Percentiles rank a stretch among this genome's conserved stretches.
phyloP scores from a whole-genome alignment of 2,329 filamentous ascomycete species.

The Cercospora sp. region DNA sequence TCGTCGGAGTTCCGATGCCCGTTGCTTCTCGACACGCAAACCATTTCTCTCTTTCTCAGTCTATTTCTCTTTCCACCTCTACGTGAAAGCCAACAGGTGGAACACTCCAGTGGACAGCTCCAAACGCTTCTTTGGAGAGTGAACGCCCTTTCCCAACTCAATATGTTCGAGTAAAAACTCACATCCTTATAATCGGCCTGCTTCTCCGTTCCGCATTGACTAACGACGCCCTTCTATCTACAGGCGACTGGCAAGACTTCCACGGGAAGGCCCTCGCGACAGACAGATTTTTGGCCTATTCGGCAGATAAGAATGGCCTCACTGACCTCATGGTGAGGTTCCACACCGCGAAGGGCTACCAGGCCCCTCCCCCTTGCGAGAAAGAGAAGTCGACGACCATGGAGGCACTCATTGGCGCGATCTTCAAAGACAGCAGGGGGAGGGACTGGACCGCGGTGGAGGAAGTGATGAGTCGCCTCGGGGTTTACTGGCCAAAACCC shows the following conservation, averaged over 20 bases:
- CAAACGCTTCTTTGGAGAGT: neutral
- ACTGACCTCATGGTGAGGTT: neutral
- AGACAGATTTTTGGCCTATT: constrained; percentile 8
- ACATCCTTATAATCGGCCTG: neutral
- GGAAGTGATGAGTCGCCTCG: constrained; percentile 7
- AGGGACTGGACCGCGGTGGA: neutral
- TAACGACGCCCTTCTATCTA: neutral
- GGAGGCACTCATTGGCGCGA: constrained; percentile 9
- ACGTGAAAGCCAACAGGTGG: neutral
- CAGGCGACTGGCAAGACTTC: neutral
- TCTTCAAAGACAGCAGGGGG: neutral
- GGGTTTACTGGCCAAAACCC: constrained; percentile 9
- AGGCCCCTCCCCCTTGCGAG: neutral
- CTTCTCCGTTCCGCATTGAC: neutral
- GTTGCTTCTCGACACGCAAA: neutral
- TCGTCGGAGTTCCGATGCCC: neutral
- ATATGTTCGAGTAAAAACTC: neutral
- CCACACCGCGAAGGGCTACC: neutral
- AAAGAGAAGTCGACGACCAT: neutral
- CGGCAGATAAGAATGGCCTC: constrained; percentile 1
- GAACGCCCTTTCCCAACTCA: neutral
- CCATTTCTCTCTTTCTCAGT: neutral
- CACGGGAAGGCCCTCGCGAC: neutral
- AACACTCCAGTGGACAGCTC: neutral
- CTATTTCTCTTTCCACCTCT: neutral